phyloP scores from a whole-genome alignment of 176 grass and related monocot species.

The Oropetium thomaeum region DNA sequence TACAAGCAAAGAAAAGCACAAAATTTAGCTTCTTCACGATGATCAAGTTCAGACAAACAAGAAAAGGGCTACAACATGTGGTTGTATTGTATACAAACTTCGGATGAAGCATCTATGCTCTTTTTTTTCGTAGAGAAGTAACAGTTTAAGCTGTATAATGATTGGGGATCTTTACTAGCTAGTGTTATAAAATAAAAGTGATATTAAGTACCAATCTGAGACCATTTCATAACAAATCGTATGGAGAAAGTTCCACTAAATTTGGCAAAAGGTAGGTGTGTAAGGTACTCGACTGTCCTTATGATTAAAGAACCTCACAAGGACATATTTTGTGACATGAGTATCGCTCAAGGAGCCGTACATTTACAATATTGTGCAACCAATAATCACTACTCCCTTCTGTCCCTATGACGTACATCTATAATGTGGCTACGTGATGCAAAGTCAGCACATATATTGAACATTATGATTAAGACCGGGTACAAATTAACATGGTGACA shows the following conservation, averaged over 20 bases:
- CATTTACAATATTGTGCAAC: constrained; percentile 24
- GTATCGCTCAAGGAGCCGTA: not conserved
- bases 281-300: constrained; percentile 18
- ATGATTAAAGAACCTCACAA: constrained; percentile 33
- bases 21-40: constrained; percentile 25
- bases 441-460: constrained; percentile 10
- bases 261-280: constrained; percentile 23
- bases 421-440: constrained; percentile 3
- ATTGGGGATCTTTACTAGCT: constrained; percentile 32
- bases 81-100: constrained; percentile 23
- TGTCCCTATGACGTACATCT: not conserved
- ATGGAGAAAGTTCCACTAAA: constrained; percentile 34
- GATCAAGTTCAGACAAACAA: constrained; percentile 24
- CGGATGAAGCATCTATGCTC: constrained; percentile 39
- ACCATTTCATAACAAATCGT: constrained; percentile 12
- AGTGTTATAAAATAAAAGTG: constrained; percentile 38
- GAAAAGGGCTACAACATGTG: constrained; percentile 28
- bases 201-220: constrained; percentile 8
- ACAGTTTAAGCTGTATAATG: constrained; percentile 33
- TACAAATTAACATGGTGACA: constrained; percentile 33
- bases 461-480: constrained; percentile 7
- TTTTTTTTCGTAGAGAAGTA: not conserved
- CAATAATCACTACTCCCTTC: constrained; percentile 14
- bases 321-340: constrained; percentile 6
- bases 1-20: constrained; percentile 37